Evolutionary conservation across 371 early-diverging fungal species (phyloP).

Genomic region (Syncephalastrum sp.): DNA sequence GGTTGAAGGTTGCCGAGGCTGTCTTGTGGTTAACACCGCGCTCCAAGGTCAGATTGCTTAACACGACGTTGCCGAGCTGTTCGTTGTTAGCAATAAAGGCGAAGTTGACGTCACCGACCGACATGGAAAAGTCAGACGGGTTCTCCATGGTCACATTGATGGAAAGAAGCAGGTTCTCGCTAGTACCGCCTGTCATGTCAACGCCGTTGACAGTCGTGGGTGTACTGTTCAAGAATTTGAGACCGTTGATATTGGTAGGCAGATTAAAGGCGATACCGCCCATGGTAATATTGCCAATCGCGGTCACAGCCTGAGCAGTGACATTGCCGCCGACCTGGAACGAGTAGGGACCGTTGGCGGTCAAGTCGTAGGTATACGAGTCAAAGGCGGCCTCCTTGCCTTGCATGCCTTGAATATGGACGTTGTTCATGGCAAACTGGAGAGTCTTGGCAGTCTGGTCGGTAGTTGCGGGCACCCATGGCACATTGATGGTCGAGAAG

Average conservation of each 20-base stretch:
- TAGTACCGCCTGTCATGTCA: conserved; percentile 58
- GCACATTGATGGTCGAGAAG: conserved; percentile 48
- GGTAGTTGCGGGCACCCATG: conserved; percentile 42
- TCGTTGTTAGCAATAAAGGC: conserved; percentile 40
- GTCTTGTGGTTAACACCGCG: conserved; percentile 49
- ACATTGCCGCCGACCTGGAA: conserved; percentile 54
- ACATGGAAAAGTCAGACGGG: conserved; percentile 58
- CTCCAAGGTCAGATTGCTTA: conserved; percentile 44
- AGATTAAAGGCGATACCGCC: conserved; percentile 59
- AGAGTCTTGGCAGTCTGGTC: conserved; percentile 48
- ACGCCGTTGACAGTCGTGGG: conserved; percentile 58
- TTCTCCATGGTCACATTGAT: conserved; percentile 59
- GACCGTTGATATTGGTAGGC: conserved; percentile 51
- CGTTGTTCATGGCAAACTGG: conserved; percentile 45
- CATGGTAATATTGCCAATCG: conserved; percentile 59
- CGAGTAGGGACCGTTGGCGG: conserved; percentile 36
- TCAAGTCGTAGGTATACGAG: conserved; percentile 50
- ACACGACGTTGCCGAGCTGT: conserved; percentile 48
- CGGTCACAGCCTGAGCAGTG: conserved; percentile 52
- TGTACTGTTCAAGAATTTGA: conserved; percentile 60
- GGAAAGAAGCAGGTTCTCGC: conserved; percentile 46
- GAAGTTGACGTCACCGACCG: conserved; percentile 53
- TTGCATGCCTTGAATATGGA: conserved; percentile 26
- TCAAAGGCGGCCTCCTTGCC: conserved; percentile 42
- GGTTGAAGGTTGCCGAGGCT: conserved; percentile 50